These are phyloP conservation scores for Ilex asprella DNA, from an alignment of 257 asterid genomes.

Conservation along the genomic window DNA sequence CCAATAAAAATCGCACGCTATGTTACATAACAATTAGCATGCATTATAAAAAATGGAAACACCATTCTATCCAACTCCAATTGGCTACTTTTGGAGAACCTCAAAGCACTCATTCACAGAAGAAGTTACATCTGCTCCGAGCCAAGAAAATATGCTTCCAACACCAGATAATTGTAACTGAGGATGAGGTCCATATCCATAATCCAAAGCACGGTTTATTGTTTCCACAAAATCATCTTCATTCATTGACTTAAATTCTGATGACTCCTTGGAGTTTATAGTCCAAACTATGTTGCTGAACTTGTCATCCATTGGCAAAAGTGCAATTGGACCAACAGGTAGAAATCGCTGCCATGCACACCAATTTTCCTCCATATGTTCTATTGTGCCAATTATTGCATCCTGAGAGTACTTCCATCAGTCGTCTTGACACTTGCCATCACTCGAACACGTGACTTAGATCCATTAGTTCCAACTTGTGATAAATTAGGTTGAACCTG, in stretches of 20 bases:
- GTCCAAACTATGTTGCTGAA: slow-evolving; percentile 98
- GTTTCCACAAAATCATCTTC: slow-evolving; percentile 62
- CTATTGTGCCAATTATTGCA: slow-evolving; percentile 85
- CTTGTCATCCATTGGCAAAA: slow-evolving; percentile 71
- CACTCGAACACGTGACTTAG: slow-evolving; percentile 86
- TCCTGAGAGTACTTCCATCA: slow-evolving; percentile 88
- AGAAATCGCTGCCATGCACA: slow-evolving; percentile 97
- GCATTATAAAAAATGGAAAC: slow-evolving; percentile 85
- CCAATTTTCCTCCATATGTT: slow-evolving; percentile 47
- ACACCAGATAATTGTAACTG: slow-evolving; percentile 32
- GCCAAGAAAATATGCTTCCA: slow-evolving; percentile 46
- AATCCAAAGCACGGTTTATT: slow-evolving; percentile 59
- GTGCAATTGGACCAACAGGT: slow-evolving; percentile 90
- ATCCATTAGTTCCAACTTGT: slow-evolving; percentile 97
- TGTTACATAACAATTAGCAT: slow-evolving; percentile 56
- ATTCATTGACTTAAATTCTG: slow-evolving; percentile 48
- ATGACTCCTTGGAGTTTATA: slow-evolving; percentile 73
- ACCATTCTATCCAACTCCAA: slow-evolving; percentile 75
- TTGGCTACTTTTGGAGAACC: slow-evolving; percentile 60
- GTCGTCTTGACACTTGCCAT: slow-evolving; percentile 77
- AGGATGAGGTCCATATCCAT: slow-evolving; percentile 81
- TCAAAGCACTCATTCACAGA: slow-evolving; percentile 63
- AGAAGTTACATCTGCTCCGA: slow-evolving; percentile 27
- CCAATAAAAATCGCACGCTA: slow-evolving; percentile 72
- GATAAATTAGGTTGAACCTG: slow-evolving; percentile 4